Evolutionary conservation across 2,329 filamentous ascomycete genomes (phyloP), one percentile per base, ranked within the genome.

Genomic region (Aspergillus jensenii): DNA sequence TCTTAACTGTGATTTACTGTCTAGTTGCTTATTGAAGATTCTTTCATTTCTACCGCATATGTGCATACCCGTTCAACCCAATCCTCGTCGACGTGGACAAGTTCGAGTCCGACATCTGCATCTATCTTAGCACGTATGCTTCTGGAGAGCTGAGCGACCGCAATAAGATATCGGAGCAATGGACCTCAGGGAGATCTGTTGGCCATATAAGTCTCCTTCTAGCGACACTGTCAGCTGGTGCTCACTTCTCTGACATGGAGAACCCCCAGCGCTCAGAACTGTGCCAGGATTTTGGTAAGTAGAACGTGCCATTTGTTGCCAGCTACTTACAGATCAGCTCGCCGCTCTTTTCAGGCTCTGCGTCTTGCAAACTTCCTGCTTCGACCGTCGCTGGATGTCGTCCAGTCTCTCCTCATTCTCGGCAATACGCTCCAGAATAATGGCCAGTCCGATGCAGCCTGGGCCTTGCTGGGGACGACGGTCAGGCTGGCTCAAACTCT

Each of bases 341-440:
- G 65, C n/a, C 63, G 66, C 3, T 70, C 66, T 5, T 71, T 71
- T 55, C 82, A 85, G 61, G 84, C 82, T 59, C 73, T 85, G 3
- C 79, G 83, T 2, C 79, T 85, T 56, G 81, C 81, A 3, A 86
- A 85, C 59, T 85, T 85, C 63, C 70, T 85, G 1, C 84, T 83
- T 2, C 78, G 82, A 45, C 80, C 82, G 6, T 81, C 79, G 2
- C 64, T 84, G 37, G 81, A 85, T 55, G 82, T 78, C 50, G 82
- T 85, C 27, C 82, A 85, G 65, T 79, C 82, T 0, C 72, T 85
- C 11, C 70, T 85, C 2, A 81, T 86, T 5, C 77, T 85, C 2
- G 81, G 82, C 21, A 84, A 85, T 60, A 82, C 67, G 1, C 27
- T 72, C 7, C 68, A 71, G 21, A 71, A 73, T 17, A 67, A 65